Base-by-base conservation (phyloP, 208 protist genomes). In the Acanthamoeba castellanii region DNA sequence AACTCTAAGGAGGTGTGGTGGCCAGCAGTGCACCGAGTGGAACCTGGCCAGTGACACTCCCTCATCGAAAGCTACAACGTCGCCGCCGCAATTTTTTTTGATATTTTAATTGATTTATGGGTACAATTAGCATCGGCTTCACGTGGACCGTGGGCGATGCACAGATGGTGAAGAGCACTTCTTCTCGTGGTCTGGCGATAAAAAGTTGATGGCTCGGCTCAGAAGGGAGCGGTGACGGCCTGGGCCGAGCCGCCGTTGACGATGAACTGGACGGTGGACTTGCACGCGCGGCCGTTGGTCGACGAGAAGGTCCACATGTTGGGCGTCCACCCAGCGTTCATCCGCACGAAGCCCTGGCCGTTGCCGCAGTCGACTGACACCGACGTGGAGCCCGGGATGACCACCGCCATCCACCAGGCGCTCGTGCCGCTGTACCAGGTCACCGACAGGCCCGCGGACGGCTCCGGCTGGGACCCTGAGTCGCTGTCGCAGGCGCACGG, bases 301-400 rank as follows among this genome's bases (percentile, higher is more conserved):
- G 87, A 47, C 8, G 61, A 78, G 87, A 92, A 92, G 57, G 87
- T 92, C 87, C 87, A 92, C 87, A 92, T 68, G 64, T 92, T 92
- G 57, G 87, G 18, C 3, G 59, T 34, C 87, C 87, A 92, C 30
- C 87, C 87, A 5, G 55, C 16, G 34, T 1, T 68, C 87, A 92
- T 92, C 18, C 22, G 16, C 61, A 76, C 20, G 61, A 52, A 92
- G 57, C 87, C 87, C 59, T 92, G 87, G 87, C 61, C 87, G 42
- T 92, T 92, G 37, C 59, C 59, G 64, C 87, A 92, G 64, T 92
- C 32, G 42, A 92, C 59, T 42, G 14, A 37, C 6, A 92, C 87
- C 34, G 87, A 92, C n/a, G 87, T 92, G 57, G 87, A 92, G 34
- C 87, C 87, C 13, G 87, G 87, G 45, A 92, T 92, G 25, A 52